A percentile compares a stretch with the other conserved stretches of the same genome.
Conservation (phyloP, 139 green algal genomes). For the Picocystis salinarum region DNA sequence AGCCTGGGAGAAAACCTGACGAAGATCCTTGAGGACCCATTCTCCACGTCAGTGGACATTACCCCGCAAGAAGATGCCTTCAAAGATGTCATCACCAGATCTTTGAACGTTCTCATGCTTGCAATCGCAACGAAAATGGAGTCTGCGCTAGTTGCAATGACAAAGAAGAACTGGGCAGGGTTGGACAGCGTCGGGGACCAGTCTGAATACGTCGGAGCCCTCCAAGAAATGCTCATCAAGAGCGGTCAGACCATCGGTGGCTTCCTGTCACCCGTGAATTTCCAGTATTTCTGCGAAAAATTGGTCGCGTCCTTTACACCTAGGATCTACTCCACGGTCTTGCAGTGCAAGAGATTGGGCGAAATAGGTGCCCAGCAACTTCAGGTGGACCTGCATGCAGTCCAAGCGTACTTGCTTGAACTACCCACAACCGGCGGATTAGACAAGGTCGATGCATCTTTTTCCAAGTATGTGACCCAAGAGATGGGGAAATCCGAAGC, state of each 20-base stretch:
- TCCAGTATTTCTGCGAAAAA: slow-evolving; percentile 89
- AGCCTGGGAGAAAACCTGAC: slow-evolving; percentile 34
- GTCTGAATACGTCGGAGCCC: slow-evolving; percentile 39
- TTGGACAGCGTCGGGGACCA: slow-evolving; percentile 74
- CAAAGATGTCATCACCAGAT: slow-evolving; percentile 36
- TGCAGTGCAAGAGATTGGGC: slow-evolving; percentile 19
- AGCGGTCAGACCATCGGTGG: slow-evolving; percentile 29
- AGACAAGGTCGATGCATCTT: slow-evolving; percentile 16
- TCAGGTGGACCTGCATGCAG: not conserved
- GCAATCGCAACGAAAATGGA: slow-evolving; percentile 76
- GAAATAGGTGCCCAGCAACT: slow-evolving; percentile 21
- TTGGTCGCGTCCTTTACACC: slow-evolving; percentile 61
- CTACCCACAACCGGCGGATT: slow-evolving; percentile 22
- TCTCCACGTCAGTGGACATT: slow-evolving; percentile 43
- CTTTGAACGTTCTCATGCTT: slow-evolving; percentile 63
- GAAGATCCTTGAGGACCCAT: slow-evolving; percentile 26
- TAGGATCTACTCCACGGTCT: slow-evolving; percentile 38
- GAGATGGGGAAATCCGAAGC: slow-evolving; percentile 42
- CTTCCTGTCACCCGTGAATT: slow-evolving; percentile 45
- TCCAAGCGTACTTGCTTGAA: slow-evolving; percentile 2
- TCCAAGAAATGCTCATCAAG: slow-evolving; percentile 13
- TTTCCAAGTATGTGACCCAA: slow-evolving; percentile 27
- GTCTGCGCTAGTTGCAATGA: slow-evolving; percentile 30
- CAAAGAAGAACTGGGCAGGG: slow-evolving; percentile 30
- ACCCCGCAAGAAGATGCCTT: slow-evolving; percentile 61